Evolutionary conservation across 2,329 filamentous ascomycete genomes (phyloP), one percentile per base, ranked within the genome.

Genomic region (Lasiodiplodia sp.): DNA sequence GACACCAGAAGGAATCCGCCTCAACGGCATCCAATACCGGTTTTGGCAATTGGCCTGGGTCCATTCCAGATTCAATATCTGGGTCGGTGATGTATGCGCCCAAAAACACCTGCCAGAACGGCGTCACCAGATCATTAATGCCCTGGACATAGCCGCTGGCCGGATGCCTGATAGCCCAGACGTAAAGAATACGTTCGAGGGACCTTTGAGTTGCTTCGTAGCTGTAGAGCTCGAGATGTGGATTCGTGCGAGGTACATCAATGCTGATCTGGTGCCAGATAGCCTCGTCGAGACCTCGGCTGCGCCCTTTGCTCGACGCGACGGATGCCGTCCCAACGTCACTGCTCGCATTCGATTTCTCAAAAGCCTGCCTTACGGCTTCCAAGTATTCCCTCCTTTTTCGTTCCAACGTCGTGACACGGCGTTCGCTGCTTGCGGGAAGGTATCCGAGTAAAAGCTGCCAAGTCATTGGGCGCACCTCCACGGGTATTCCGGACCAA

Each of bases 181-280:
- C 88, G 78, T 99, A 99, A 23, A 99, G 82, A 73, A 99, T 98
- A 60, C 95, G 90, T 80, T 99, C 96, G 16, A 99, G 83, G 0
- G 94, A 97, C 67, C 94, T 86, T 78, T 99, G 96, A 0, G 96
- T 99, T 4, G 95, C 95, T 80, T 98, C 95, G 77, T 97, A 98
- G 72, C 93, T 88, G 81, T 99, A 99, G 0, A 99, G 86, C 73
- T 96, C 92, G 66, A 99, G 91, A 80, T 98, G 96, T 12, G 96
- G 96, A 77, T 97, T 98, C 4, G 96, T 99, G 63, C 96, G 89
- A 2, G 96, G 96, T 25, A 98, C 93, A 77, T 99, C 96, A 76
- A 99, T 99, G 80, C 94, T 97, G 81, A 99, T 98, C 78, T 99
- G 96, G 82, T 99, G 96, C 96, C 96, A 99, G 69, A 99, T 90